These are phyloP conservation scores for Amborella trichopoda DNA, from an alignment of 164 flowering plant genomes.

Conservation along the genomic window DNA sequence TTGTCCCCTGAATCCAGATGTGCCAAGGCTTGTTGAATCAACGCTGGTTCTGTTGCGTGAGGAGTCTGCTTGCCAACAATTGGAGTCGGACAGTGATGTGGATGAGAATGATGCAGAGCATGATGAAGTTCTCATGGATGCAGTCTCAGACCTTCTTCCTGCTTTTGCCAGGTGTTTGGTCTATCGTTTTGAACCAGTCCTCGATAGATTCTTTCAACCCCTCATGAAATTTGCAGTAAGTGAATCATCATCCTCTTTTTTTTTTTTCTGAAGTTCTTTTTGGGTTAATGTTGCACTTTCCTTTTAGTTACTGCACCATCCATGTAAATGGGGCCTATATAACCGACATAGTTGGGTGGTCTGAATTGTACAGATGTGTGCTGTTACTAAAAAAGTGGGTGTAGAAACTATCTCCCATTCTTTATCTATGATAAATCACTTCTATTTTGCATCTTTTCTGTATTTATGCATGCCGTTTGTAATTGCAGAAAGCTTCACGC, in stretches of 20 bases:
- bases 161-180: constrained; percentile 97
- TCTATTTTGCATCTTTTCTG: neutral
- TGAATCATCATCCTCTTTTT: constrained; percentile 4
- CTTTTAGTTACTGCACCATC: no score
- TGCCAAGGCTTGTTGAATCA: constrained; percentile 71
- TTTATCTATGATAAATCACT: no score
- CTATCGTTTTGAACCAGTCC: constrained; percentile 70
- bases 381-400: no score
- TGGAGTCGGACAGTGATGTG: constrained; percentile 64
- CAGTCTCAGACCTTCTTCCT: constrained; percentile 92
- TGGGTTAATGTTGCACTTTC: no score
- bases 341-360: no score
- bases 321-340: no score
- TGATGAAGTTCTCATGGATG: constrained; percentile 98
- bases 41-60: constrained; percentile 63
- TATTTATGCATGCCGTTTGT: constrained; percentile 3
- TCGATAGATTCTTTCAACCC: constrained; percentile 69
- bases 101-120: constrained; percentile 74
- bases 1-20: constrained; percentile 42
- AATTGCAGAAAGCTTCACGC: constrained; percentile 64
- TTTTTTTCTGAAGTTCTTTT: neutral
- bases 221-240: constrained; percentile 92
- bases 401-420: no score
- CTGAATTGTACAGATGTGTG: no score
- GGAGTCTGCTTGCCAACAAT: constrained; percentile 76